These are phyloP conservation scores for Ogataea sp. DNA, from an alignment of 805 yeast genomes.

Conservation along the genomic window DNA sequence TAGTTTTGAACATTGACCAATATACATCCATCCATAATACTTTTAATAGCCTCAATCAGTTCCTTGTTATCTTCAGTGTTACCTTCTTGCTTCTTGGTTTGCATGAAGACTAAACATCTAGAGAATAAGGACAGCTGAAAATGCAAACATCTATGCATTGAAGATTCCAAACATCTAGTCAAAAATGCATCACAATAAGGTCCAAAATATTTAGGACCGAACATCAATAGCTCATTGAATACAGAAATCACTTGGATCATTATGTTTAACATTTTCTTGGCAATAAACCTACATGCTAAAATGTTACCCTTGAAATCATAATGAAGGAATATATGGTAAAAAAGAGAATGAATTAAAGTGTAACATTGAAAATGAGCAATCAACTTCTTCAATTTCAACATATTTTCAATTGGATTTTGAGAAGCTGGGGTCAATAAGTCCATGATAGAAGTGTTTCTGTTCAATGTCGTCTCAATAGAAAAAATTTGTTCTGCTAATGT, in stretches of 20 bases:
- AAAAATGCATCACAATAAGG: constrained; percentile 30
- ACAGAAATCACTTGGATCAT: constrained; percentile 28
- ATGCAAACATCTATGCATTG: constrained; percentile 31
- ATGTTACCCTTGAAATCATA: constrained; percentile 27
- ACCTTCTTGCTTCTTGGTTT: constrained; percentile 7
- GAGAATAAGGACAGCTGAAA: constrained; percentile 18
- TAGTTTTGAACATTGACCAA: constrained; percentile 31
- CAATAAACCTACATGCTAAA: constrained; percentile 29
- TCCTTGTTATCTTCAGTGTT: constrained; percentile 2
- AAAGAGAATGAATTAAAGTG: constrained; percentile 30
- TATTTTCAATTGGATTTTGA: constrained; percentile 12
- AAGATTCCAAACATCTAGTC: constrained; percentile 28
- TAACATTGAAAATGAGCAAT: constrained; percentile 17
- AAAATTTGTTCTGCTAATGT: constrained; percentile 27
- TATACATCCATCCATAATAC: constrained; percentile 17
- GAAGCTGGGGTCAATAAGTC: constrained; percentile 16
- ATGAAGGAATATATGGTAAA: constrained; percentile 32
- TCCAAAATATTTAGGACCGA: constrained; percentile 20
- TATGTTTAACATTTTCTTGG: constrained; percentile 25
- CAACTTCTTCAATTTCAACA: constrained; percentile 15
- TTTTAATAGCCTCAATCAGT: constrained; percentile 7
- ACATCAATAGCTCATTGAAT: constrained; percentile 27
- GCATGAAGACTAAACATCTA: constrained; percentile 22
- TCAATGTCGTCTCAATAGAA: constrained; percentile 29
- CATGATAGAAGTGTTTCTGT: background rate